phyloP scores from a whole-genome alignment of 192 early-diverging fungal genomes.

The Funneliformis mosseae region DNA sequence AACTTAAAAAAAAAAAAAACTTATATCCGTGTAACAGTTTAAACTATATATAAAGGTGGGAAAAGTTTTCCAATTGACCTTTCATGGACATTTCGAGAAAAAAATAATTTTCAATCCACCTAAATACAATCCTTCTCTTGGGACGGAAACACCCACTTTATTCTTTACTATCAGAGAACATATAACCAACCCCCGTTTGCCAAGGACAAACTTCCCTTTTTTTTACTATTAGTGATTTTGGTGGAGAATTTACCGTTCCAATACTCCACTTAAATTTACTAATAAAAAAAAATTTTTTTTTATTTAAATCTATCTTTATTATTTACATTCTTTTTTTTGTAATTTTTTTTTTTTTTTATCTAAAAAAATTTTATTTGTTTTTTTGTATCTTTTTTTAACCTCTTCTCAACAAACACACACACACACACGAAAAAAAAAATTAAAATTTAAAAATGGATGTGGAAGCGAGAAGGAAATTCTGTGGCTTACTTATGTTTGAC shows the following conservation, averaged over 20 bases:
- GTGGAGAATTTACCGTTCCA: constrained; percentile 6
- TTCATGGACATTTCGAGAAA: neutral
- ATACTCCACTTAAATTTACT: neutral
- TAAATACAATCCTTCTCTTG: neutral
- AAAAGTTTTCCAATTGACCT: too few species aligned
- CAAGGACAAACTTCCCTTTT: neutral
- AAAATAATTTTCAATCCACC: neutral
- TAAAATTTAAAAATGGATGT: constrained; percentile 1
- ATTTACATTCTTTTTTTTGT: neutral
- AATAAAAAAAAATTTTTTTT: neutral
- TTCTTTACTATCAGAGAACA: neutral
- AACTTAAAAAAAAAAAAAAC: too few species aligned
- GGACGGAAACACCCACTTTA: neutral
- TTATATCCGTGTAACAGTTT: too few species aligned
- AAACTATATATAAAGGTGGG: too few species aligned
- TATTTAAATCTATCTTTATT: neutral
- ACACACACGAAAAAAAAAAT: too few species aligned
- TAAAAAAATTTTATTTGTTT: neutral
- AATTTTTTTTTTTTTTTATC: neutral
- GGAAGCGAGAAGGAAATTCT: constrained; percentile 20
- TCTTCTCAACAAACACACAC: neutral
- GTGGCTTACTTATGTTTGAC: constrained; percentile 28
- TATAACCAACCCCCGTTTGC: neutral
- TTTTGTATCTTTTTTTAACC: neutral
- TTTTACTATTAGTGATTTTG: neutral